Evolutionary conservation across 768 basidiomycete genomes (phyloP), one percentile per base, ranked within the genome.

Genomic region (Chiua virens): DNA sequence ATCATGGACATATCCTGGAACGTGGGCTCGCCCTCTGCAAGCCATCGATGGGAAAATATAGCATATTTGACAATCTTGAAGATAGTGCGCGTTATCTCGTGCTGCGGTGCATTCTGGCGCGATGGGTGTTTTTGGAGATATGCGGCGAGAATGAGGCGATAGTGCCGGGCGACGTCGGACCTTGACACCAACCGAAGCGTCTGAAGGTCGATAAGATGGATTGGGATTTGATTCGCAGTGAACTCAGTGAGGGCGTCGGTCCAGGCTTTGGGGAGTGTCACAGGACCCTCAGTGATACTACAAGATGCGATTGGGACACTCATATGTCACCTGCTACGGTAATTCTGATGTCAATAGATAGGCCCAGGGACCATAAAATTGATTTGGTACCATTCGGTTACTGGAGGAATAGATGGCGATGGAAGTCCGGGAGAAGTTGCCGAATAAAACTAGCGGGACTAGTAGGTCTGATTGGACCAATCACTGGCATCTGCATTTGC

Each of bases 31-130:
- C 58, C 55, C 1, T 49, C 51, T 13, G 13, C 25, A 32, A 52
- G 49, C 50, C 56, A 59, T 17, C 53, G 17, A 27, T 57, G 56
- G n/a, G 58, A 57, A 20, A 59, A 50, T 30, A 57, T 57, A 2
- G 57, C 57, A 9, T 59, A 57, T 43, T 43, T 47, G 39, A 45
- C 44, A 21, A 45, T 25, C 39, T 43, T 40, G 38, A 51, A 52
- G 15, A 52, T 28, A 38, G 43, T 23, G 23, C n/a, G 28, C 17
- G 15, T 40, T 15, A 23, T 17, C 17, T 52, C 49, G 23, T 20
- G 37, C 20, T 22, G 42, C 13, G 52, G 39, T 5, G 22, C 49
- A 18, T 45, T 40, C 18, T 20, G 23, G 20, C 5, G 25, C 15
- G 43, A 45, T 8, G 52, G 52, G n/a, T 40, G 48, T 8, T 45